Evolutionary conservation across 2,329 filamentous ascomycete genomes (phyloP).

Genomic region (Cephalotrichum gorgonifer): DNA sequence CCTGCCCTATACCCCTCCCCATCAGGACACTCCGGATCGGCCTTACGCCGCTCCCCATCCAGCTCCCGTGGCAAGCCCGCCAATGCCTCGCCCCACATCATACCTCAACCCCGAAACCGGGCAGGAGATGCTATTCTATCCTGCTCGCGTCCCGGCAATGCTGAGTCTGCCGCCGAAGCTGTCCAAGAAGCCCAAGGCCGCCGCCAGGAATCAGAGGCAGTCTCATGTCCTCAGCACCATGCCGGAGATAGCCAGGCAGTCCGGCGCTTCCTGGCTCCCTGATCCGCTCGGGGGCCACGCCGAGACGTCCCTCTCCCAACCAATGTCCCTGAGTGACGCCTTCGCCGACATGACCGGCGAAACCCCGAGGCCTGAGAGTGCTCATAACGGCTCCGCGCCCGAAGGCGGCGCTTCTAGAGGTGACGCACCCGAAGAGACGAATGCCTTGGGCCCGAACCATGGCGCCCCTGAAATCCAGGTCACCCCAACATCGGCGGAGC

Average conservation of each 20-base stretch:
- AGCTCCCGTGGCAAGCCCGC: not conserved
- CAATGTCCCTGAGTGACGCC: not conserved
- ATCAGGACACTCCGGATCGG: no score
- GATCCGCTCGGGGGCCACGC: constrained; percentile 30
- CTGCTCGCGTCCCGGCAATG: constrained; percentile 87
- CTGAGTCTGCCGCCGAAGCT: constrained; percentile 84
- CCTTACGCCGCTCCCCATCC: not conserved
- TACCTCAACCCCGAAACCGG: constrained; percentile 56
- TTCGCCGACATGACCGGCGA: not conserved
- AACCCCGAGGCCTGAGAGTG: not conserved
- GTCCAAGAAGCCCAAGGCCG: constrained; percentile 59
- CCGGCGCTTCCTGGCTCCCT: constrained; percentile 28
- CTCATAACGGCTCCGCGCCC: not conserved
- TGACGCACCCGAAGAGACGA: not conserved
- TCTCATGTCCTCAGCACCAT: constrained; percentile 63
- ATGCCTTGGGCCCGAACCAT: not conserved
- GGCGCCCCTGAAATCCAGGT: constrained; percentile 1
- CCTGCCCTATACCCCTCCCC: no score
- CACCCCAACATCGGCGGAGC: not conserved
- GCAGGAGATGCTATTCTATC: constrained; percentile 86
- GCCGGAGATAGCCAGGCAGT: constrained; percentile 13
- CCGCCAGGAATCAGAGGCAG: constrained; percentile 57
- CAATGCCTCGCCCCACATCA: constrained; percentile 25
- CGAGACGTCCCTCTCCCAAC: constrained; percentile 20
- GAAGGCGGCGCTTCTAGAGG: not conserved